phyloP scores from a whole-genome alignment of 306 rosid genomes.

The Quercus variabilis region DNA sequence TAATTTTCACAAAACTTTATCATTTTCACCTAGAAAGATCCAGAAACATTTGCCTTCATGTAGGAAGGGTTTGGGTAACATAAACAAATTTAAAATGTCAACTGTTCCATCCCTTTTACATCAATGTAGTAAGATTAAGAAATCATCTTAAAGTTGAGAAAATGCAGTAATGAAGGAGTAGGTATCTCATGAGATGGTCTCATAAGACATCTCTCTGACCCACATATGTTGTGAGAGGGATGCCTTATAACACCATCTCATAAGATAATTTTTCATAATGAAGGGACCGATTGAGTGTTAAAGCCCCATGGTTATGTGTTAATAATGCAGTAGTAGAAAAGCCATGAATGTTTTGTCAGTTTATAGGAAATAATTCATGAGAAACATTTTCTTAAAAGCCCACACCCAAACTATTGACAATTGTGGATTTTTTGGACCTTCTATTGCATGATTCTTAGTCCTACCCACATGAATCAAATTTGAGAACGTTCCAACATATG shows the following conservation, averaged over 20 bases:
- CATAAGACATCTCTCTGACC: too few relatives aligned
- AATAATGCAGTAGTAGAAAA: not conserved
- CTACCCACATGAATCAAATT: constrained; percentile 6
- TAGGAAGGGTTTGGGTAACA: not conserved
- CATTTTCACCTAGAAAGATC: not conserved
- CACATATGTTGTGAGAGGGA: too few relatives aligned
- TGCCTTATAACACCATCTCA: too few relatives aligned
- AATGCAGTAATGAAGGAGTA: not conserved
- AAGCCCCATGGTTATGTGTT: not conserved
- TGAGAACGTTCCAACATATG: constrained; percentile 3
- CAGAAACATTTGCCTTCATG: not conserved
- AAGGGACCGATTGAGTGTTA: not conserved
- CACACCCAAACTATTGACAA: not conserved
- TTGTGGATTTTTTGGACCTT: not conserved
- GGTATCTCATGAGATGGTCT: too few relatives aligned
- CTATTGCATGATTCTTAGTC: constrained; percentile 4
- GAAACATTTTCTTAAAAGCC: not conserved
- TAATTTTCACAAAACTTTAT: not conserved
- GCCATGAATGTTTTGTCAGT: not conserved
- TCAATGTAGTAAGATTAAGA: not conserved
- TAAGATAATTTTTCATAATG: not conserved
- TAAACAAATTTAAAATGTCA: not conserved
- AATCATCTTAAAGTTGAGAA: not conserved
- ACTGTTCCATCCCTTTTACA: not conserved
- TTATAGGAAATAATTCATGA: not conserved